Conservation (phyloP, 805 yeast species). For the Candida yuanshanica region DNA sequence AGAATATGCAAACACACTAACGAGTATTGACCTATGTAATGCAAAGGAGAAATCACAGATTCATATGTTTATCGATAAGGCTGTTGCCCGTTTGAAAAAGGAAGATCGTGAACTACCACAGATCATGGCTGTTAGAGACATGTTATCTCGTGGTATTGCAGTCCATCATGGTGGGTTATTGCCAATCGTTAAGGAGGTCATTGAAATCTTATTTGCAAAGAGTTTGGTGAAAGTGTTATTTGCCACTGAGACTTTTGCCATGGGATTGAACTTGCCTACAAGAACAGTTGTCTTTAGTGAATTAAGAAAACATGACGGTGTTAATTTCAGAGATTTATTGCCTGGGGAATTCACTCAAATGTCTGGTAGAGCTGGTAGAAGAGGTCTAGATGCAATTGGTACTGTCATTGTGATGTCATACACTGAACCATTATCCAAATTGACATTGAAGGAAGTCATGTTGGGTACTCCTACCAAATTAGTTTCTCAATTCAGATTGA, state of each 20-base stretch:
- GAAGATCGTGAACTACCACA: slow-evolving; percentile 95
- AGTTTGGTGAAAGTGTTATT: slow-evolving; percentile 84
- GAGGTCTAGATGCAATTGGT: slow-evolving; percentile 91
- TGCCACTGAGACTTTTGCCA: slow-evolving; percentile 98
- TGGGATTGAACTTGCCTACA: slow-evolving; percentile 96
- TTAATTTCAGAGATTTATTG: slow-evolving; percentile 66
- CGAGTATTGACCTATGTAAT: slow-evolving; percentile 70
- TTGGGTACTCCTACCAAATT: slow-evolving; percentile 88
- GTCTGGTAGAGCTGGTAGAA: slow-evolving; percentile 98
- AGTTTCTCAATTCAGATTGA: slow-evolving; percentile 86
- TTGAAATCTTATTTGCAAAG: slow-evolving; percentile 85
- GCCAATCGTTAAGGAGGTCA: slow-evolving; percentile 90
- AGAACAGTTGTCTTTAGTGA: slow-evolving; percentile 91
- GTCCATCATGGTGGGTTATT: slow-evolving; percentile 93
- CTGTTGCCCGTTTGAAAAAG: slow-evolving; percentile 77
- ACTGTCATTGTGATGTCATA: slow-evolving; percentile 91
- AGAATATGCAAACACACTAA: slow-evolving; percentile 78
- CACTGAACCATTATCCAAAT: slow-evolving; percentile 51
- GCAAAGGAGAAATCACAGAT: slow-evolving; percentile 87
- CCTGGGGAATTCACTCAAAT: slow-evolving; percentile 99
- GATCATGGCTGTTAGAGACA: slow-evolving; percentile 72
- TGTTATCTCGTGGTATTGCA: slow-evolving; percentile 87
- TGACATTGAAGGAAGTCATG: slow-evolving; percentile 70
- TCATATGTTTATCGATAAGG: slow-evolving; percentile 87
- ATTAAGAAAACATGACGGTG: slow-evolving; percentile 86